Conservation (phyloP, 768 basidiomycete genomes). For the Lyophyllum semitale region DNA sequence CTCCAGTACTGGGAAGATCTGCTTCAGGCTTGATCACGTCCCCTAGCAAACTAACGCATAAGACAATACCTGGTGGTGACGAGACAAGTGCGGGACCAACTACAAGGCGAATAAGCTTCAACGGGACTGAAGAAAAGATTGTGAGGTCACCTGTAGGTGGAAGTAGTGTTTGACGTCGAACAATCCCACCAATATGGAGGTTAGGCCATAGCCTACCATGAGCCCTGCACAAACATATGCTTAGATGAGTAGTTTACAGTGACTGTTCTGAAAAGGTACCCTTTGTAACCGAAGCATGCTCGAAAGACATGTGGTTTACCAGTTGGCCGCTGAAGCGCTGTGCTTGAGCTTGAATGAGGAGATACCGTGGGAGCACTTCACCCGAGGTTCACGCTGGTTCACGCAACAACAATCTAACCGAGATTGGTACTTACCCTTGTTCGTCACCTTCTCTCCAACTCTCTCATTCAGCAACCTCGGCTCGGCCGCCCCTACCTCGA, state of each 20-base stretch:
- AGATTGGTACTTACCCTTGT: neutral
- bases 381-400: neutral
- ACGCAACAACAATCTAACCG: neutral
- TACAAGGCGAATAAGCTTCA: conserved; percentile 28
- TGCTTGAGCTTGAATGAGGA: neutral
- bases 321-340: neutral
- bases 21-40: conserved; percentile 33
- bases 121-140: conserved; percentile 8
- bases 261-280: conserved; percentile 39
- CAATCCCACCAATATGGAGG: conserved; percentile 73
- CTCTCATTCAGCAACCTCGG: neutral
- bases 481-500: conserved; percentile 1
- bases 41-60: conserved; percentile 6
- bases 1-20: conserved; percentile 77
- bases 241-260: neutral
- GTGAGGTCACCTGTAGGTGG: conserved; percentile 67
- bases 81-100: conserved; percentile 89
- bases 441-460: no score
- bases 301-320: conserved; percentile 64
- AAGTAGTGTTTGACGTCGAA: conserved; percentile 90
- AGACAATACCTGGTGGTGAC: conserved; percentile 75
- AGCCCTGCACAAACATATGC: conserved; percentile 52
- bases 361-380: conserved; percentile 10
- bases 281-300: conserved; percentile 84
- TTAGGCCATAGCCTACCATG: conserved; percentile 71